Conservation (phyloP, 23 red algal species). For the Gracilaria domingensis region DNA sequence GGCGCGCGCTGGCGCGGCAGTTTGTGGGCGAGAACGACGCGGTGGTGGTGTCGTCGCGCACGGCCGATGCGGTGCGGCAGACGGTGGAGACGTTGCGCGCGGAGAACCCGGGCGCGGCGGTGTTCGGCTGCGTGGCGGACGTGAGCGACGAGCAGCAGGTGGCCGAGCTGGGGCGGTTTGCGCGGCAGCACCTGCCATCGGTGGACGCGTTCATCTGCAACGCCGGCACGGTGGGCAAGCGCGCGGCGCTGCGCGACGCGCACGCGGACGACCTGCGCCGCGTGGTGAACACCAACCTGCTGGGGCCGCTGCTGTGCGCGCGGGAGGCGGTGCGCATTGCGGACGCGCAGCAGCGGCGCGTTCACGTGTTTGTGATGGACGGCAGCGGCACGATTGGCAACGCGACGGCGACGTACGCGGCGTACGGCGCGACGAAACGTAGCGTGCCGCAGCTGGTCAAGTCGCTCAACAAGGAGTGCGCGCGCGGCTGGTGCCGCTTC, state of each 20-base stretch:
- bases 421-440: constrained; percentile 89
- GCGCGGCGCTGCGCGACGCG: constrained; percentile 33
- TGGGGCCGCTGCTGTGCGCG: constrained; percentile 71
- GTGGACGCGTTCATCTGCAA: constrained; percentile 87
- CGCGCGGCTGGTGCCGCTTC: constrained; percentile 14
- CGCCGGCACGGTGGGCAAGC: constrained; percentile 72
- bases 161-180: constrained; percentile 44
- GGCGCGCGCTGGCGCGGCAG: constrained; percentile 61
- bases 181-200: not conserved
- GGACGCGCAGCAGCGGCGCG: not conserved
- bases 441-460: constrained; percentile 79
- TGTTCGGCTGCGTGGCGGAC: constrained; percentile 65
- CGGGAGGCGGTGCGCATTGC: constrained; percentile 48
- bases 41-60: constrained; percentile 71
- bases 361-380: constrained; percentile 85
- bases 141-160: constrained; percentile 57
- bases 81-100: constrained; percentile 13
- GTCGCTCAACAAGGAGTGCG: constrained; percentile 61
- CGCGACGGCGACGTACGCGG: constrained; percentile 67
- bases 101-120: constrained; percentile 6
- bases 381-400: constrained; percentile 73
- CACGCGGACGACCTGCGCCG: constrained; percentile 35
- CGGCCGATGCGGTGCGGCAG: constrained; percentile 14
- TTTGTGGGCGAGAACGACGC: constrained; percentile 58
- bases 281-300: constrained; percentile 74